phyloP scores from a whole-genome alignment of 2,329 filamentous ascomycete species.

The Fusarium foetens region DNA sequence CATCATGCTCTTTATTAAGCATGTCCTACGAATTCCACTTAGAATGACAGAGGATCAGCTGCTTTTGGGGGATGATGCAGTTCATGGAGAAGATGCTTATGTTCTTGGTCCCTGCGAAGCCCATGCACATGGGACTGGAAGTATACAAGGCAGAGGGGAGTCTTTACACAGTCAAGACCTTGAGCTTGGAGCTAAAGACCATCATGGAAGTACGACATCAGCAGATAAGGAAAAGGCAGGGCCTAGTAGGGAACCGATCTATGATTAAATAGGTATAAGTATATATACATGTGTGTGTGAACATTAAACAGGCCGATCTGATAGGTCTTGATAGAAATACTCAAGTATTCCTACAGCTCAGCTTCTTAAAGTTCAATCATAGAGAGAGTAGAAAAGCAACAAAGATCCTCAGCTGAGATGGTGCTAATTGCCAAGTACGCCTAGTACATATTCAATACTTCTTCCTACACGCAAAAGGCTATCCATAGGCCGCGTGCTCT shows the following conservation, averaged over 20 bases:
- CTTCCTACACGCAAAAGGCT: no score
- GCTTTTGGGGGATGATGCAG: neutral
- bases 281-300: neutral
- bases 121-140: neutral
- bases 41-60: neutral
- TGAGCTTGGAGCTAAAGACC: neutral
- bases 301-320: no score
- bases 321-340: neutral
- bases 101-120: neutral
- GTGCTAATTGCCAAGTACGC: neutral
- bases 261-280: neutral
- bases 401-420: neutral
- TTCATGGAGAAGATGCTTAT: neutral
- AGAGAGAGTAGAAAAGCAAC: accelerated
- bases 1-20: neutral
- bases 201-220: neutral
- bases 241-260: neutral
- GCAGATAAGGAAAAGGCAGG: neutral
- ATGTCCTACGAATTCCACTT: neutral
- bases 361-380: accelerated
- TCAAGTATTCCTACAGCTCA: neutral
- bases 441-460: no score
- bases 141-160: neutral
- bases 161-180: neutral
- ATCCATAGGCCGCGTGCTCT: neutral